phyloP scores from a whole-genome alignment of 805 yeast genomes.

The Candida orba region DNA sequence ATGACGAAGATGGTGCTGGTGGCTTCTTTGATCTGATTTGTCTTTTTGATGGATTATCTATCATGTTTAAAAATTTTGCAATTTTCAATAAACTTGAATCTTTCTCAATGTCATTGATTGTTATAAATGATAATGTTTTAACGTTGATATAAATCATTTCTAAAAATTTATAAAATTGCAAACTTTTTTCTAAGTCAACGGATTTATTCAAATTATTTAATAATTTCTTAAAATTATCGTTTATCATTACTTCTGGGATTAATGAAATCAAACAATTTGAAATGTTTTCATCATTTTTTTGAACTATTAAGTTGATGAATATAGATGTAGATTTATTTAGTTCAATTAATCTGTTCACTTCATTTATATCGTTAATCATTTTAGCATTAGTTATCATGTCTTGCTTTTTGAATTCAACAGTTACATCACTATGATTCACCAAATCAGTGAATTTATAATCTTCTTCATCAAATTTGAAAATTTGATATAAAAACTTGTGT shows the following conservation, averaged over 20 bases:
- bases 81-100: not conserved
- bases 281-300: not conserved
- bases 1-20: too few relatives aligned
- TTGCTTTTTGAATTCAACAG: not conserved
- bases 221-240: constrained; percentile 1
- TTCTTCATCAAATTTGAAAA: not conserved
- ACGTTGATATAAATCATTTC: not conserved
- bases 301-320: not conserved
- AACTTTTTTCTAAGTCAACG: not conserved
- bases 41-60: constrained; percentile 1
- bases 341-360: too few relatives aligned
- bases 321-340: not conserved
- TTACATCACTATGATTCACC: not conserved
- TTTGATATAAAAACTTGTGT: constrained; percentile 1
- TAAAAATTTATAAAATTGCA: not conserved
- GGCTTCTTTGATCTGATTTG: not conserved
- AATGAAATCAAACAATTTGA: constrained; percentile 1
- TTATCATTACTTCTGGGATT: not conserved
- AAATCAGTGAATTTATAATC: not conserved
- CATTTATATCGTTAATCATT: too few relatives aligned
- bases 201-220: not conserved
- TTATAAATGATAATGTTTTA: constrained; percentile 2
- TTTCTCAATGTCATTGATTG: not conserved
- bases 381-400: not conserved
- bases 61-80: not conserved